These are phyloP conservation scores for Chaetomium globosum DNA, from an alignment of 2,329 filamentous ascomycete genomes.

Conservation along the genomic window DNA sequence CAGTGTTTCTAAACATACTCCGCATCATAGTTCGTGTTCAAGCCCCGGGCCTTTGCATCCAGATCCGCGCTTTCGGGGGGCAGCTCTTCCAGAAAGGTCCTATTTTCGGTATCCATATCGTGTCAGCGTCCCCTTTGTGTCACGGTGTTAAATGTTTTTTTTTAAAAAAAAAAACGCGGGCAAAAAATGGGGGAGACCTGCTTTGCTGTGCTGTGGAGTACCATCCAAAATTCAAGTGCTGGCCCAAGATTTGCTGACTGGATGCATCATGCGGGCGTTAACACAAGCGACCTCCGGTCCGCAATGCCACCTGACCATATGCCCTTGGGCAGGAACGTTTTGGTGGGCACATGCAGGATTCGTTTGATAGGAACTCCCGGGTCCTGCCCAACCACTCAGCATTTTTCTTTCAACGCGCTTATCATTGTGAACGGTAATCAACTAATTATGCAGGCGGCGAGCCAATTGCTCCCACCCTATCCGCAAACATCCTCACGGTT, in stretches of 20 bases:
- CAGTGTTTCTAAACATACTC: not conserved
- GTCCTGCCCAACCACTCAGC: not conserved
- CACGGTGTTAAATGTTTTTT: not conserved
- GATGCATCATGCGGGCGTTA: too few species aligned
- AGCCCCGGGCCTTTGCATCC: not conserved
- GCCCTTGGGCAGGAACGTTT: not conserved
- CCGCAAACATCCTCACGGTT: not conserved
- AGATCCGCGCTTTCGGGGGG: not conserved
- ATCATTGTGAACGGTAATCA: too few species aligned
- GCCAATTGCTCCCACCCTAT: not conserved
- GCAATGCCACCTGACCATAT: not conserved
- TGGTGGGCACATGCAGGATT: not conserved
- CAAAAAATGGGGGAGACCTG: not conserved
- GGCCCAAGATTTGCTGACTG: too few species aligned
- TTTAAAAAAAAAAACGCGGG: not conserved
- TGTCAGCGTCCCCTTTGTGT: not conserved
- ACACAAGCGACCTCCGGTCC: too few species aligned
- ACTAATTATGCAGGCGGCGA: too few species aligned
- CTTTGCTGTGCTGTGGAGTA: too few species aligned
- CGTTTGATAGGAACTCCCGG: not conserved
- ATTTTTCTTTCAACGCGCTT: not conserved
- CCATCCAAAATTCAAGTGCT: too few species aligned
- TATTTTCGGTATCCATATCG: not conserved
- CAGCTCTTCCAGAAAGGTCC: not conserved
- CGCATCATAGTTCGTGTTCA: not conserved